Conservation (phyloP, 371 early-diverging fungal species). For the Smittium culicis region DNA sequence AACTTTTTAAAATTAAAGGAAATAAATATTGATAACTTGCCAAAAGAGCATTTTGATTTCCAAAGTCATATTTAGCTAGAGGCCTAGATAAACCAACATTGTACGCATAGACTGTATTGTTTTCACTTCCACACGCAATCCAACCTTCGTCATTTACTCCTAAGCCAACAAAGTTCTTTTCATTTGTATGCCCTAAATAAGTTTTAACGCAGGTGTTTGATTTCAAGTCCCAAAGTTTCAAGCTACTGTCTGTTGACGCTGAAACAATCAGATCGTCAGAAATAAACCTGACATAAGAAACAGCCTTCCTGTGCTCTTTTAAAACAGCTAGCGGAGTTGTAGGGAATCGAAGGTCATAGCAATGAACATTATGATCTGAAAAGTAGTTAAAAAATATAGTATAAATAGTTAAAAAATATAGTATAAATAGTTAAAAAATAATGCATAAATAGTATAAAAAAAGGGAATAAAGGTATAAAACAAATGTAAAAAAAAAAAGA, state of each 20-base stretch:
- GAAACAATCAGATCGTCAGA: conserved; percentile 57
- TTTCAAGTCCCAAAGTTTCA: conserved; percentile 63
- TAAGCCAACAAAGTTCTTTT: conserved; percentile 90
- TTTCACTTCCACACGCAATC: conserved; percentile 85
- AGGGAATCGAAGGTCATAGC: conserved; percentile 68
- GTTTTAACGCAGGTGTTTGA: conserved; percentile 43
- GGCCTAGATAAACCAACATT: conserved; percentile 54
- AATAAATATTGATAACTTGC: too few species aligned
- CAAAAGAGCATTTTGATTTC: too few species aligned
- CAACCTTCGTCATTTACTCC: conserved; percentile 42
- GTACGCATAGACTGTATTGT: conserved; percentile 70
- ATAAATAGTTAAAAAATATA: too few species aligned
- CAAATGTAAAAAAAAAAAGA: conserved; percentile 13
- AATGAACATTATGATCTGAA: conserved; percentile 79
- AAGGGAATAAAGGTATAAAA: too few species aligned
- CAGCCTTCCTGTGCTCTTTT: conserved; percentile 76
- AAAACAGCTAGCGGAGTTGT: conserved; percentile 48
- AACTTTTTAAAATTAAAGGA: too few species aligned
- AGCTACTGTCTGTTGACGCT: conserved; percentile 80
- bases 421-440: too few species aligned
- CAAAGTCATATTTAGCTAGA: conserved; percentile 56
- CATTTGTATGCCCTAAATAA: conserved; percentile 72
- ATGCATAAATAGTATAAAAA: too few species aligned
- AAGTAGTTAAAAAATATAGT: too few species aligned
- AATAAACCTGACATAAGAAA: conserved; percentile 79